Conservation (phyloP, 2,329 filamentous ascomycete genomes). For the Paecilomyces fulvus region DNA sequence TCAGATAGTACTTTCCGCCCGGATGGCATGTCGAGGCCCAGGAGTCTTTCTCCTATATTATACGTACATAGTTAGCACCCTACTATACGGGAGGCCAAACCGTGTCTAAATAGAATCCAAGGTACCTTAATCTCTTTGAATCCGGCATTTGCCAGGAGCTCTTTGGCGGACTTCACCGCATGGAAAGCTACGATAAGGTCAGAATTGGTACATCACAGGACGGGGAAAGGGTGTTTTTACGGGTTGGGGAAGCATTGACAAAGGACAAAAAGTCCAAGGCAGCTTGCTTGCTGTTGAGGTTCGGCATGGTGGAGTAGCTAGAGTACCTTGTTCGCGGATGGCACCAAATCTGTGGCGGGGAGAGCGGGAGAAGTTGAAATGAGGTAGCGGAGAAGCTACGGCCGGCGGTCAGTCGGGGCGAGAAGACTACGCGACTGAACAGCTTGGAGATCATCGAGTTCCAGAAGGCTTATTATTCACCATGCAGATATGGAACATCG, state of each 20-base stretch:
- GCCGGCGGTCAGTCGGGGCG: not conserved
- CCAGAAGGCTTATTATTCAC: not conserved
- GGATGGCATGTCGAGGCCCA: conserved; percentile 74
- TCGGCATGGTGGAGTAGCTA: conserved; percentile 16
- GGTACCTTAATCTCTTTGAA: conserved; percentile 71
- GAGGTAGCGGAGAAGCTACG: not conserved
- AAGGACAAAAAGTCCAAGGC: conserved; percentile 85
- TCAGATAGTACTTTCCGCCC: conserved; percentile 93
- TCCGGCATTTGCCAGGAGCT: conserved; percentile 70
- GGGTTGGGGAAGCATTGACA: conserved; percentile 88
- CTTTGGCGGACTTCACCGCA: conserved; percentile 71
- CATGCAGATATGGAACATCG: not conserved
- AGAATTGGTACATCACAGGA: conserved; percentile 9
- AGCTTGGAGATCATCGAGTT: not conserved
- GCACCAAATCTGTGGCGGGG: not conserved
- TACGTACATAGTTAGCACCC: not conserved
- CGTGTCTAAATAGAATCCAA: not conserved
- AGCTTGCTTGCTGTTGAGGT: conserved; percentile 28
- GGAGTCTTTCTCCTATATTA: conserved; percentile 80
- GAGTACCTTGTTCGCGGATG: conserved; percentile 5
- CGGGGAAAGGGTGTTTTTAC: conserved; percentile 43
- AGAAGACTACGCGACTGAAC: not conserved
- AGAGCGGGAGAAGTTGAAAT: not conserved
- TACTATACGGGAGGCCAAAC: not conserved
- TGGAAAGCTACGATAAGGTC: conserved; percentile 65